Evolutionary conservation across 768 basidiomycete genomes (phyloP).

Genomic region (Kondoa subrosea): DNA sequence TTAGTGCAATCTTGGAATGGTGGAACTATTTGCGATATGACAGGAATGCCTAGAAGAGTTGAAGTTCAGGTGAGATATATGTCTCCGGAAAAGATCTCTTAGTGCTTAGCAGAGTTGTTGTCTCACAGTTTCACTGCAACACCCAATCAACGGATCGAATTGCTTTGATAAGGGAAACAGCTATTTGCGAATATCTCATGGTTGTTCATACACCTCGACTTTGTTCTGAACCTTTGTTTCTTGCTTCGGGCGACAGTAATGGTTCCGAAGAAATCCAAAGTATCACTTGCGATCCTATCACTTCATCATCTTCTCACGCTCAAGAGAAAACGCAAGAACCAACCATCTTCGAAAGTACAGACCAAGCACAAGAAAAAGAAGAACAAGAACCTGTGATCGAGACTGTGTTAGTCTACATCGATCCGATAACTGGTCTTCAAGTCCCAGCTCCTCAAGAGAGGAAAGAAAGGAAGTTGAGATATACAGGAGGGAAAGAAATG

Average conservation of each 20-base stretch:
- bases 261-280: neutral
- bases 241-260: slow-evolving; percentile 1
- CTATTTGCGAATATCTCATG: slow-evolving; percentile 79
- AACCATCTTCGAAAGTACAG: neutral
- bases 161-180: slow-evolving; percentile 27
- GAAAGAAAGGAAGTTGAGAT: too few relatives aligned
- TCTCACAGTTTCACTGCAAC: slow-evolving; percentile 27
- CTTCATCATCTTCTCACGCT: too few relatives aligned
- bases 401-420: neutral
- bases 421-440: too few relatives aligned
- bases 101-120: neutral
- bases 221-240: slow-evolving; percentile 78
- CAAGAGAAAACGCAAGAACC: too few relatives aligned
- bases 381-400: neutral
- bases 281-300: slow-evolving; percentile 5
- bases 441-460: too few relatives aligned
- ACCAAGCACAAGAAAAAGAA: neutral
- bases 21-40: slow-evolving; percentile 86
- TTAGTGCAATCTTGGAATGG: slow-evolving; percentile 49
- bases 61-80: slow-evolving; percentile 66
- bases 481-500: too few relatives aligned
- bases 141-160: slow-evolving; percentile 27
- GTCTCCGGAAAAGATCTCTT: slow-evolving; percentile 12
- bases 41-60: slow-evolving; percentile 65
- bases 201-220: slow-evolving; percentile 88